Evolutionary conservation across 352 stramenopile species (phyloP), one percentile per base, ranked within the genome.

Genomic region (Globisporangium barbulae): DNA sequence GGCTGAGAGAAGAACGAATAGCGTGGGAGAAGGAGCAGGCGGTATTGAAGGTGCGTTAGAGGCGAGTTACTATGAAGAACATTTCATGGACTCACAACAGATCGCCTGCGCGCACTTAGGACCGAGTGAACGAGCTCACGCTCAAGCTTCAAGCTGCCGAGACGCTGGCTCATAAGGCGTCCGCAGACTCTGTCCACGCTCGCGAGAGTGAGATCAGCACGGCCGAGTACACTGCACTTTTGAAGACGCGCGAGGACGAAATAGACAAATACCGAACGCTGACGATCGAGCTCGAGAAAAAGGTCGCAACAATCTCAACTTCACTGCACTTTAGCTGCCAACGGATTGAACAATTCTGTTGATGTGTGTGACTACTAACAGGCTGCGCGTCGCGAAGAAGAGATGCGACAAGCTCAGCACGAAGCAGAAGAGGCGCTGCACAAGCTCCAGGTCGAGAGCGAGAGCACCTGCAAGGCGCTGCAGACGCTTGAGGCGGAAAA

Each of bases 81-180:
- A 37, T 17, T 6, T 45, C 13, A n/a, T n/a, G 39, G 3, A 13
- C 39, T 45, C 15, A 45, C 15, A 45, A 13, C 19, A 7, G 19
- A 2, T 45, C 10, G 5, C 15, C 9, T 45, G 3, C 39, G 25
- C 6, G 5, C 39, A 2, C 25, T 15, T 37, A 85, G 70, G 75
- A 87, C 42, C 73, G 73, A n/a, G 65, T 84, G 13, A 78, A 73
- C 59, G 79, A 87, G 48, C 66, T 90, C 7, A 62, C 53, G 5
- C 73, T 84, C 21, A 87, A 87, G 63, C 75, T 90, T 19, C 76
- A 88, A 62, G 74, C 79, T 9, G 75, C 81, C 33, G 81, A 88
- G 39, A 67, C 62, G 37, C 65, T 74, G 1, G 59, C 73, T 37
- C 70, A 83, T 48, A 75, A 75, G 30, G 69, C 59, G 49, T 70